Base-by-base conservation (phyloP, 805 yeast species). In the Zygotorulaspora danielsina region DNA sequence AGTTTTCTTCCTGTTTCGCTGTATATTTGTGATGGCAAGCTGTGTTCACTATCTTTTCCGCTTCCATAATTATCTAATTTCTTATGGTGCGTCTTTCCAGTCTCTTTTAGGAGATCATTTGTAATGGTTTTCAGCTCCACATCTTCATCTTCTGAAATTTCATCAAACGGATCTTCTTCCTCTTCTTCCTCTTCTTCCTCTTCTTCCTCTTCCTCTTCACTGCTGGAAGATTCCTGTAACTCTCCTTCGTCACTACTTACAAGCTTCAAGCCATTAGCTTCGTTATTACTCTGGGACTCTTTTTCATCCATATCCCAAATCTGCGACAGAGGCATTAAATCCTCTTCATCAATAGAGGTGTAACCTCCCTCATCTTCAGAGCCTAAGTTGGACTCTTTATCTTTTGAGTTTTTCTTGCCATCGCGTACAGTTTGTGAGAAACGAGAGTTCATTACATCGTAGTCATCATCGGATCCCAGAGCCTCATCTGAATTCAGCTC, bases 401-500 rank as follows among this genome's bases (percentile, higher is more conserved):
- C 53, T 50, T 67, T 67, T 22, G 51, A 50, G 41, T 56, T 61
- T 51, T 69, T 71, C 26, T 56, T 59, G 44, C 68, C 69, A 56
- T 79, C 86, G 63, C 87, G 74, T 31, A 80, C 64, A 10, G 82
- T 75, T 53, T 81, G 85, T 5, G 87, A 79, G 47, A 81, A 76
- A 55, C 76, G 81, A 20, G 84, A 76, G 59, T 76, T 73, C 50
- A 80, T 61, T 6, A 70, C 73, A 39, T 79, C 85, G 42, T 72
- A 76, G 38, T 79, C 86, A 49, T 83, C 89, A 42, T 75, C 94
- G 0, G 93, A 81, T 0, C 93, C 95, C 43, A 85, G 64, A 0
- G 95, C 96, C 51, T 84, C 96, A 59, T 88, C 96, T 1, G 95
- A 85, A 51, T 82, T 86, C 32, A 84, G 67, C 44, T 84, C 84